Conservation (phyloP, 2,329 filamentous ascomycete species). For the Epichloe sylvatica region DNA sequence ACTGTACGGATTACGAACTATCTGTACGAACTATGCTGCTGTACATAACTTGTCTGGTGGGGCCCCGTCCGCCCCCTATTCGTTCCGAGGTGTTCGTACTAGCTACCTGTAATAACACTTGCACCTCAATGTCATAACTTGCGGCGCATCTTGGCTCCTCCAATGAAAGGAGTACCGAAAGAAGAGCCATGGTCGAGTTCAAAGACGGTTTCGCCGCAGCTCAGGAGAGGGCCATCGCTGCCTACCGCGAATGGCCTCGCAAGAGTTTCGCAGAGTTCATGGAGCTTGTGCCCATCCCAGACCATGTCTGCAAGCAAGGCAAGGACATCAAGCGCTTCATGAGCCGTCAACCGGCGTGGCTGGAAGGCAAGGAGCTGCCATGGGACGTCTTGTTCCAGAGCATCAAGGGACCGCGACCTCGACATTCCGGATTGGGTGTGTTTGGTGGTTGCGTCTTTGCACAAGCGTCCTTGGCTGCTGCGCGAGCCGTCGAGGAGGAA, state of each 20-base stretch:
- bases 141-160: not conserved
- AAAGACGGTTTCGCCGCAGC: not conserved
- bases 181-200: constrained; percentile 1
- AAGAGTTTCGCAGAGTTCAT: constrained; percentile 18
- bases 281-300: constrained; percentile 14
- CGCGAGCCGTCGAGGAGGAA: constrained; percentile 19
- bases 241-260: constrained; percentile 8
- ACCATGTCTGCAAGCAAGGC: constrained; percentile 1
- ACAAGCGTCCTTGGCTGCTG: constrained; percentile 23
- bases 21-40: too few species aligned
- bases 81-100: too few species aligned
- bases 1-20: too few species aligned
- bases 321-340: constrained; percentile 13
- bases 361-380: constrained; percentile 17
- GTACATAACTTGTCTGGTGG: too few species aligned
- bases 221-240: not conserved
- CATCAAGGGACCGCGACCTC: constrained; percentile 8
- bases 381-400: constrained; percentile 12
- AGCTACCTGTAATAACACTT: not conserved
- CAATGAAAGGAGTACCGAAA: not conserved
- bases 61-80: too few species aligned
- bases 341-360: constrained; percentile 21
- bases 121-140: not conserved
- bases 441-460: constrained; percentile 26
- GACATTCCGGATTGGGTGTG: constrained; percentile 10